These are phyloP conservation scores for Cercospora beticola DNA, from an alignment of 2,329 filamentous ascomycete genomes.

Conservation along the genomic window DNA sequence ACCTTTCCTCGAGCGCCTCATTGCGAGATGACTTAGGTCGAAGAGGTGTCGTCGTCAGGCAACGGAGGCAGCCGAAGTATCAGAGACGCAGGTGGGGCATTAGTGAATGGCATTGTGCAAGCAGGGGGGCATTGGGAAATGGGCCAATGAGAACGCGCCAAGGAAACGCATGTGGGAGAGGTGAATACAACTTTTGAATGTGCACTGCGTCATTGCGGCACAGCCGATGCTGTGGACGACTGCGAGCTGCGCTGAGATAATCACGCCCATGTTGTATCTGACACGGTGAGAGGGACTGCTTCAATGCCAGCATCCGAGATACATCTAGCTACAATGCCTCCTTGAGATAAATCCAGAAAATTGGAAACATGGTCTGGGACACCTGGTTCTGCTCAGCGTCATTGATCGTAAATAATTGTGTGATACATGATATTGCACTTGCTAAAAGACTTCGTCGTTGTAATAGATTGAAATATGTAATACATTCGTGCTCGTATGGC, in stretches of 20 bases:
- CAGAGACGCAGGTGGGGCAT: not conserved
- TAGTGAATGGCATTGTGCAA: not conserved
- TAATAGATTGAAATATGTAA: too few species aligned
- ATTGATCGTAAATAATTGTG: not conserved
- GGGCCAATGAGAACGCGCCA: not conserved
- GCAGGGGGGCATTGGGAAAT: not conserved
- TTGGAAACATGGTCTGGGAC: too few species aligned
- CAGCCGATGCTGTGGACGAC: not conserved
- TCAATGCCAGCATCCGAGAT: not conserved
- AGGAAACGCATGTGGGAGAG: not conserved
- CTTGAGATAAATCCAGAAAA: not conserved
- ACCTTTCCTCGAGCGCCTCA: not conserved
- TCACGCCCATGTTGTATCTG: not conserved
- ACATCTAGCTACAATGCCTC: not conserved
- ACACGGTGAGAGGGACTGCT: not conserved
- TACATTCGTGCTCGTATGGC: too few species aligned
- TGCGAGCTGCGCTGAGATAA: too few species aligned
- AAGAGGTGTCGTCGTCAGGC: not conserved
- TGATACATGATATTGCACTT: too few species aligned
- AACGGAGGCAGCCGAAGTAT: not conserved
- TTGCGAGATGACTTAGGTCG: not conserved
- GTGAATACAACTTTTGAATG: not conserved
- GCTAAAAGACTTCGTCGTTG: too few species aligned
- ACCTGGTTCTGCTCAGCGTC: too few species aligned
- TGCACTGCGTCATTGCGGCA: not conserved